Conservation (phyloP, 148 eudicot species). For the Vaccinium vitisidaea region DNA sequence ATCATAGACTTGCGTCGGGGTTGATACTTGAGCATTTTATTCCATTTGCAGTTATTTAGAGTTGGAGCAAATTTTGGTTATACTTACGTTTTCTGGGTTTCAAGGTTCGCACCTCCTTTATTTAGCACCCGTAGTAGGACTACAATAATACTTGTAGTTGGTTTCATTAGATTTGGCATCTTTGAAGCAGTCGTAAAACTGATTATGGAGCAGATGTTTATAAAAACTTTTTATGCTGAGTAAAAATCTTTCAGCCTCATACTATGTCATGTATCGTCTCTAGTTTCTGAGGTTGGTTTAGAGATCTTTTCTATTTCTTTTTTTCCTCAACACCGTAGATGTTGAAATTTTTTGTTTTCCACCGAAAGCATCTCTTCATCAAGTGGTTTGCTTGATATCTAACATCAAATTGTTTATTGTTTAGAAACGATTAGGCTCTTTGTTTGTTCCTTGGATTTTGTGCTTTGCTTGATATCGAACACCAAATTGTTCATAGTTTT, state of each 20-base stretch:
- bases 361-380: background rate
- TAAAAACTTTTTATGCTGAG: background rate
- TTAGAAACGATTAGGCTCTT: background rate
- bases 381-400: background rate
- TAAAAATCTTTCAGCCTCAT: background rate
- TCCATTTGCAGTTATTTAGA: background rate
- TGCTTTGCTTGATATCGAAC: constrained; percentile 1
- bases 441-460: background rate
- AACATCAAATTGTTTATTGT: background rate
- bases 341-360: background rate
- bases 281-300: background rate
- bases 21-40: background rate
- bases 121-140: background rate
- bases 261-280: background rate
- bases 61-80: background rate
- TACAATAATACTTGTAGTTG: background rate
- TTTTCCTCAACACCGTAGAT: background rate
- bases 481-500: background rate
- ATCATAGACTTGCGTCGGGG: background rate
- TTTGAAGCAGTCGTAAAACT: background rate
- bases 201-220: background rate
- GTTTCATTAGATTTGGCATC: background rate
- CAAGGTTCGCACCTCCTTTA: background rate
- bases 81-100: background rate
- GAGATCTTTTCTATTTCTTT: background rate